Evolutionary conservation across 75 land plant genomes (phyloP), one percentile per base, ranked within the genome.

Genomic region (Picea glauca): DNA sequence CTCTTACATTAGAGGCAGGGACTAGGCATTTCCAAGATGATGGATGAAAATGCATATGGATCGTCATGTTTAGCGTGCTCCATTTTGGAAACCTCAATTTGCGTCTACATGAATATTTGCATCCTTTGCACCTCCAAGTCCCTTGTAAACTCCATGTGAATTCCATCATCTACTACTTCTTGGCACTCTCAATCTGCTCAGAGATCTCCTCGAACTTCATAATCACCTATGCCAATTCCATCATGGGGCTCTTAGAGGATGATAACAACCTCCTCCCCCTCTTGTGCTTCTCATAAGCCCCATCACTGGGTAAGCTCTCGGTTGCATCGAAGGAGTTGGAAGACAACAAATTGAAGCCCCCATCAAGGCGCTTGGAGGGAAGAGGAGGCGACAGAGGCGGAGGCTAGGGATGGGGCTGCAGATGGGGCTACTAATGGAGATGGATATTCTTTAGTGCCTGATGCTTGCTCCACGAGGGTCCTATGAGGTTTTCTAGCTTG

Each of bases 31-130:
- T 26, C 26, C 0, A 0, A 0, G 26, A 26, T 26, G 26, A 26
- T 26, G 26, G 26, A 26, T 26, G 26, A 26, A 26, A 26, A 26
- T 26, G 26, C 26, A 26, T 26, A 26, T 26, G 26, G 79, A 35
- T 60, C 78, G 8, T 59, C 84, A 60, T 84, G 81, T 58, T 62
- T 54, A 62, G 62, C 75, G 35, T 84, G 83, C 77, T 85, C 87
- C 77, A 92, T 63, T 82, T 92, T 84, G 1, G 88, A 81, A 35
- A 93, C 83, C 91, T 93, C 95, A 78, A 91, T 58, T 78, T 93
- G 95, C 1, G 86, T 89, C 85, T 90, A 88, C 88, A 89, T 74
- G 67, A 91, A 87, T 50, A 89, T 83, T 86, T 93, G 91, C 92
- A 21, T 83, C 86, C 63, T 85, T 72, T 81, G 0, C 26, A 26